Conservation (phyloP, 2,329 filamentous ascomycete species). For the Fusarium acutatum region DNA sequence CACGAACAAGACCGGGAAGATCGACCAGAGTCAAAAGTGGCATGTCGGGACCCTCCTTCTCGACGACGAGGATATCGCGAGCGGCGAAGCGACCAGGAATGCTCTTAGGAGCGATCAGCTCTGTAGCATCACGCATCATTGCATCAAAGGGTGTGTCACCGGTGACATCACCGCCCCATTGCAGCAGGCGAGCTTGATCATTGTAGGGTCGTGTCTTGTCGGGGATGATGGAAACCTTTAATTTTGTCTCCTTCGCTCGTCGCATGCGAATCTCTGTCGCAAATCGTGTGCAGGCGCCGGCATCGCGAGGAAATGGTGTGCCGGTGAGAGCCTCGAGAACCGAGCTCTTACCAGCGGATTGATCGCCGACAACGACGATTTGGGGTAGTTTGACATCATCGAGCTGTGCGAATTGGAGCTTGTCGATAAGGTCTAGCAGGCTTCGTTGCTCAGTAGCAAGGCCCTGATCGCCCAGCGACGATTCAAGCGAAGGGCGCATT, state of each 20-base stretch:
- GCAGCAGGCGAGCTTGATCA: constrained; percentile 57
- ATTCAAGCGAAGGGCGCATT: constrained; percentile 56
- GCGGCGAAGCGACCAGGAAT: constrained; percentile 61
- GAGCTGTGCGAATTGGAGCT: constrained; percentile 62
- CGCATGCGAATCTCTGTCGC: constrained; percentile 68
- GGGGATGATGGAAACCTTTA: constrained; percentile 64
- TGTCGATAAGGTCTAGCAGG: constrained; percentile 66
- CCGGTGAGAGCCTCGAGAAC: constrained; percentile 71
- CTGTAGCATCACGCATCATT: constrained; percentile 61
- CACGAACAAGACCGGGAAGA: constrained; percentile 65
- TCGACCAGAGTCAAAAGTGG: constrained; percentile 69
- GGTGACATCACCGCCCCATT: constrained; percentile 58
- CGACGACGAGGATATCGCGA: constrained; percentile 64
- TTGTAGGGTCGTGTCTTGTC: constrained; percentile 56
- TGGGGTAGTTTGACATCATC: constrained; percentile 65
- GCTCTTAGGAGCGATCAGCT: constrained; percentile 60
- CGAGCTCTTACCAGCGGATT: constrained; percentile 71
- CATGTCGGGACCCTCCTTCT: constrained; percentile 66
- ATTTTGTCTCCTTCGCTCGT: constrained; percentile 52
- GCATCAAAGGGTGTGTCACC: constrained; percentile 56
- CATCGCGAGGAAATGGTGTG: constrained; percentile 67
- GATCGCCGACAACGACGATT: constrained; percentile 71
- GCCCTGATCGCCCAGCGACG: constrained; percentile 58
- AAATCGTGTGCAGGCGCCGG: constrained; percentile 69
- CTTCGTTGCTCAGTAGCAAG: constrained; percentile 63